A percentile compares a stretch with the other conserved stretches of the same genome.
Conservation (phyloP, 2,329 filamentous ascomycete species). For the Trichoderma citrinoviride region DNA sequence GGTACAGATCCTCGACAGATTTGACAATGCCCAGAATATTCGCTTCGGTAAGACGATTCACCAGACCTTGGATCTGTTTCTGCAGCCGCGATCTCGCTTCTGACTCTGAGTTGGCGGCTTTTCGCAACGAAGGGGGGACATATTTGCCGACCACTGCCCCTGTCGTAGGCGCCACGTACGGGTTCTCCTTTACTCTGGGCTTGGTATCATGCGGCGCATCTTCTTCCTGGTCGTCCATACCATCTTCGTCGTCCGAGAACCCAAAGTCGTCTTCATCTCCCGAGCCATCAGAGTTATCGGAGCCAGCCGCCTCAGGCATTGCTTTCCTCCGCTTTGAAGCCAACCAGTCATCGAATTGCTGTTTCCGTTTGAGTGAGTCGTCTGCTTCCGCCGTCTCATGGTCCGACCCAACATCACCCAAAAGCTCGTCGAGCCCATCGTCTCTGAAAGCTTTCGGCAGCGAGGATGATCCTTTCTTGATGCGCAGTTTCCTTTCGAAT, state of each 20-base stretch:
- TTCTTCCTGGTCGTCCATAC: conserved; percentile 32
- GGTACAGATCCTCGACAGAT: conserved; percentile 80
- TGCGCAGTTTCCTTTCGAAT: conserved; percentile 82
- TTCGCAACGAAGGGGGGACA: conserved; percentile 79
- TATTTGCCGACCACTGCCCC: conserved; percentile 65
- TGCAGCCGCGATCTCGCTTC: conserved; percentile 68
- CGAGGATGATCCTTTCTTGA: conserved; percentile 72
- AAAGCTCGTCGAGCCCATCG: conserved; percentile 76
- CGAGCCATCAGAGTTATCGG: conserved; percentile 26
- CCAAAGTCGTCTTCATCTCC: conserved; percentile 30
- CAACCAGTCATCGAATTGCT: conserved; percentile 59
- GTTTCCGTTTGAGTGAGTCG: conserved; percentile 61
- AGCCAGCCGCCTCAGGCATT: conserved; percentile 28
- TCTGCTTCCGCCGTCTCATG: conserved; percentile 47
- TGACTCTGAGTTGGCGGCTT: conserved; percentile 58
- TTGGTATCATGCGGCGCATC: conserved; percentile 33
- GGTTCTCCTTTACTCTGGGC: conserved; percentile 70
- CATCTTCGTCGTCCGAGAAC: conserved; percentile 29
- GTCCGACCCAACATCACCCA: conserved; percentile 60
- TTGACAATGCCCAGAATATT: conserved; percentile 82
- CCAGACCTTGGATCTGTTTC: conserved; percentile 78
- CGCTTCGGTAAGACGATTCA: conserved; percentile 90
- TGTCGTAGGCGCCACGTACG: conserved; percentile 72
- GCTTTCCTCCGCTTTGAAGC: conserved; percentile 45
- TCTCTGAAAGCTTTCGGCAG: conserved; percentile 71